These are phyloP conservation scores for Aethionema arabicum DNA, from an alignment of 345 rosid species.

Conservation along the genomic window DNA sequence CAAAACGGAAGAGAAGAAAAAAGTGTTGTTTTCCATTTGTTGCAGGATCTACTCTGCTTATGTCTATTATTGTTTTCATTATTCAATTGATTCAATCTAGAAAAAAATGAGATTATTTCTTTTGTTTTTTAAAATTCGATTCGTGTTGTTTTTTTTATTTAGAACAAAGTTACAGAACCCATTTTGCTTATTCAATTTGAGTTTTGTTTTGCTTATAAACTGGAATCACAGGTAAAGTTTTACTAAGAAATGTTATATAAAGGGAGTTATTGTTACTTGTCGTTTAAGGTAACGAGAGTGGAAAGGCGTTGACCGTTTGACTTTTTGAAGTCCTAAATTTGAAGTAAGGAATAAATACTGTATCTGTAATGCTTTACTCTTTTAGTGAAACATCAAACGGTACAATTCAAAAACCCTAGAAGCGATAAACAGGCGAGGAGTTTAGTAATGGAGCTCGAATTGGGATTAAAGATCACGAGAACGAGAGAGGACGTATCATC, in stretches of 20 bases:
- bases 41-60: constrained; percentile 37
- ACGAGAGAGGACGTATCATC: constrained; percentile 62
- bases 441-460: constrained; percentile 68
- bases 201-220: constrained; percentile 17
- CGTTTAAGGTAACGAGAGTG: constrained; percentile 14
- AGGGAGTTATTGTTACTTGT: constrained; percentile 24
- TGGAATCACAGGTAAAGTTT: background rate
- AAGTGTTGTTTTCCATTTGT: constrained; percentile 33
- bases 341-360: constrained; percentile 67
- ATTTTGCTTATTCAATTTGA: constrained; percentile 1
- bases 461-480: constrained; percentile 70
- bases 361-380: constrained; percentile 44
- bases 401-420: background rate
- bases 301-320: constrained; percentile 29
- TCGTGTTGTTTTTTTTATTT: background rate
- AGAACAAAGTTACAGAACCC: constrained; percentile 5
- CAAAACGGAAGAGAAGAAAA: constrained; percentile 32
- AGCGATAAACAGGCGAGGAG: background rate
- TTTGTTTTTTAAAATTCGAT: constrained; percentile 14
- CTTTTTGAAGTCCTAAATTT: constrained; percentile 16
- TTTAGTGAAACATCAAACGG: constrained; percentile 12
- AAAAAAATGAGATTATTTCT: constrained; percentile 19
- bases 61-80: constrained; percentile 34
- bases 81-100: constrained; percentile 31
- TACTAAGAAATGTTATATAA: constrained; percentile 9